Base-by-base conservation (phyloP, 2,329 filamentous ascomycete genomes). In the Rhexocercosporidium sp. region DNA sequence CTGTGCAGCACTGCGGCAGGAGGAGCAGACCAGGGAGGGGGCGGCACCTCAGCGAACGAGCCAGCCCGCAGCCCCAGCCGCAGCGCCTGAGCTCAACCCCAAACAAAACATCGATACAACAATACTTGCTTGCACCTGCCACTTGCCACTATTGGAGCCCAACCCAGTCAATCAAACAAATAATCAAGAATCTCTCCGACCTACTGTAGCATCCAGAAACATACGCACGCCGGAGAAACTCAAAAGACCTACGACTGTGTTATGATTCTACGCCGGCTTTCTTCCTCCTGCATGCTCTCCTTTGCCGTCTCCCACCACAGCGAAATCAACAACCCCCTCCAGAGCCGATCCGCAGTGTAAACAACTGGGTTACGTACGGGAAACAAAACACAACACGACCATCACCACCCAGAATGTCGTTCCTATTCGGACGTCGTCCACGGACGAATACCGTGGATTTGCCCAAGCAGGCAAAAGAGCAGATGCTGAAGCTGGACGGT, bases 381-480 rank as follows among this genome's bases (percentile, higher is more conserved):
- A 62, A 67, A 57, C 66, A 66, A 71, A 54, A 47, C 41, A 47
- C 22, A 47, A n/a, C 9, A 5, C 5, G 14, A 56, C 56, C n/a
- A 54, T 54, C 18, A 25, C 61, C 47, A 9, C 25, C 46, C 44
- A 70, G 64, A 11, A 93, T 93, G 90, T 88, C 90, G 54, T 93
- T 92, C 80, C 81, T 92, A 65, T 92, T 92, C 77, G 85, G 84
- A 67, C 83, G 84, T 74, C 90, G 78, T 84, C 84, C 72, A 83
- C 86, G 69, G 81, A 85, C 71, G 87, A 93, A 77, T 81, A 92
- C 77, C 83, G 86, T 68, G 82, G 84, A 79, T 82, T 84, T 78
- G 54, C 75, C 77, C 27, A 78, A 78, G 67, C 77, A 78, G 49
- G 86, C 89, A 56, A 90, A 89, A 75, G 89, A 92, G 67, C 81